Evolutionary conservation across 2,329 filamentous ascomycete species (phyloP).

Genomic region (Sporothrix mexicana): DNA sequence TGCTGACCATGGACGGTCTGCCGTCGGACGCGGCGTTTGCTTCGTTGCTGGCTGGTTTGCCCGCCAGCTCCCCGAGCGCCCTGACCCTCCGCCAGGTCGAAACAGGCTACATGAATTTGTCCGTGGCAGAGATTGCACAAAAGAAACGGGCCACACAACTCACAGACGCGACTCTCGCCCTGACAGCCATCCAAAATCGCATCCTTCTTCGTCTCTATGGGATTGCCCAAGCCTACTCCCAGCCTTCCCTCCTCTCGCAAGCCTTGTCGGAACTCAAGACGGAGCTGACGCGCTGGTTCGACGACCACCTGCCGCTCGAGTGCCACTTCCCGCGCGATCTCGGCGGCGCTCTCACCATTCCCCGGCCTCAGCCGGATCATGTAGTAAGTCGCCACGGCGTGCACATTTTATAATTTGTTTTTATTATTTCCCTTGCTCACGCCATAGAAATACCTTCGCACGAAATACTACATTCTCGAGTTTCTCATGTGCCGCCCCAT

Average conservation of each 20-base stretch:
- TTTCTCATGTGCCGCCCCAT: conserved; percentile 14
- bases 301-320: conserved; percentile 11
- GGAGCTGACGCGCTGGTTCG: conserved; percentile 18
- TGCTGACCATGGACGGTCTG: not conserved
- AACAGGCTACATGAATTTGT: conserved; percentile 18
- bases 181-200: not conserved
- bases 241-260: not conserved
- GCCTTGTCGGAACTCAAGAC: not conserved
- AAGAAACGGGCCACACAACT: not conserved
- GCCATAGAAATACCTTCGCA: not conserved
- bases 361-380: not conserved
- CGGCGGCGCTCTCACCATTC: not conserved
- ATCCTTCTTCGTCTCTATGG: not conserved
- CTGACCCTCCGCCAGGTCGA: not conserved
- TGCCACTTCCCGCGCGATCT: conserved; percentile 15
- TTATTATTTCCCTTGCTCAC: not conserved
- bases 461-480: conserved; percentile 11
- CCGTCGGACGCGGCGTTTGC: not conserved
- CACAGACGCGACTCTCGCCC: not conserved
- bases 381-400: not conserved
- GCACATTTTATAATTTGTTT: not conserved
- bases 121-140: not conserved
- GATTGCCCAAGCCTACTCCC: conserved; percentile 7
- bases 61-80: not conserved
- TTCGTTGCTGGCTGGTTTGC: not conserved